Base-by-base conservation (phyloP, 2,329 filamentous ascomycete species). In the Chaetomium olivaceum region DNA sequence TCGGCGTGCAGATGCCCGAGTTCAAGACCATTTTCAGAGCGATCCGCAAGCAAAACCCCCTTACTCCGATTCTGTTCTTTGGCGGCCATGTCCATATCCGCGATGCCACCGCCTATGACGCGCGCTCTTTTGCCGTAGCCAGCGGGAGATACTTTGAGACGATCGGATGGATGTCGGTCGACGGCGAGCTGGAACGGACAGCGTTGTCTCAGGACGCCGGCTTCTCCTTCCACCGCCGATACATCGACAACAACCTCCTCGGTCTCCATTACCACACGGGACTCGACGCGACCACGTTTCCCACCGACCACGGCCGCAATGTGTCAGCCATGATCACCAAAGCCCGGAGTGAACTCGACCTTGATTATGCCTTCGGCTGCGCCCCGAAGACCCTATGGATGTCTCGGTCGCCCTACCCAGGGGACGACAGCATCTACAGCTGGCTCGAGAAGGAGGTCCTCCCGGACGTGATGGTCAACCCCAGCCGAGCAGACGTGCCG, bases 141-240 rank as follows among this genome's bases (percentile, higher is more conserved):
- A 95, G 91, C 71, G 94, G 94, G 4, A 86, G 94, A 0, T 98
- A 97, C 77, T 90, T 97, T 82, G 94, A 98, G 80, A 97, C 94
- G 0, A 89, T 98, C 58, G 94, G 94, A 1, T 98, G 95, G 85
- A 88, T 95, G 85, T 96, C 93, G 0, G 87, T 97, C 55, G 84
- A 89, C 64, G 92, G 92, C 36, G 71, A 86, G 62, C 71, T 76
- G 51, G 80, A 79, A 69, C 76, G 75, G 67, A 73, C 72, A 14
- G 67, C 73, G 2, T 72, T 74, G 0, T 63, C 74, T 1, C 23
- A 74, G 76, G 5, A 64, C 0, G 79, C 61, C 12, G 48, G 29
- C 19, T 29, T 87, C 52, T 83, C 81, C 1, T 97, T 96, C 75
- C 83, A 85, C 61, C 86, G 94, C 55, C 86, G 89, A 66, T 98